A percentile compares a stretch with the other conserved stretches of the same genome.
phyloP scores from a whole-genome alignment of 495 filamentous ascomycete species.

The Halenospora varia region DNA sequence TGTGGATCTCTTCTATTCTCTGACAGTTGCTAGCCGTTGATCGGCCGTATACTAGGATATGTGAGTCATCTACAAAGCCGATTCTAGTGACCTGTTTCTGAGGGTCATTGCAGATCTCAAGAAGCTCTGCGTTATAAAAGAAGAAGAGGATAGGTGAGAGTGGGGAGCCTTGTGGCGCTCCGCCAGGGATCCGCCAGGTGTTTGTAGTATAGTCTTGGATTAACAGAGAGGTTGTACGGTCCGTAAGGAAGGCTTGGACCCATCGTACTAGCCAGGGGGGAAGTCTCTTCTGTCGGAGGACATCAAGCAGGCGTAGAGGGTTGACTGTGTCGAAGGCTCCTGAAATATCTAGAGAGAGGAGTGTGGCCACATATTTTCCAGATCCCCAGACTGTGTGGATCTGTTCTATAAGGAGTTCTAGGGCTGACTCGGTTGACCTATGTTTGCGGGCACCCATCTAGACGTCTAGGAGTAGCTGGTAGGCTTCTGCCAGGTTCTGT shows the following conservation, averaged over 20 bases:
- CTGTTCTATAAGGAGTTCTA: not conserved
- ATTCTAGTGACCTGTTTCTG: conserved; percentile 12
- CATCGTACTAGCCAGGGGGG: not conserved
- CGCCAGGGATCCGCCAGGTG: not conserved
- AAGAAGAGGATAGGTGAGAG: conserved; percentile 29
- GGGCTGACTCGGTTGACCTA: too few species aligned
- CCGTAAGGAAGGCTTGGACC: conserved; percentile 3
- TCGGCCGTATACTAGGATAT: conserved; percentile 19
- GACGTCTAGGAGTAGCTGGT: not conserved
- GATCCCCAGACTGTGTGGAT: not conserved
- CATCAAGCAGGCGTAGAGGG: not conserved
- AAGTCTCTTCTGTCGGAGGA: not conserved
- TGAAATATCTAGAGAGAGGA: not conserved
- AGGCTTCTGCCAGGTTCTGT: not conserved
- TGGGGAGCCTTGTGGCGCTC: conserved; percentile 24
- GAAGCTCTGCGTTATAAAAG: conserved; percentile 31
- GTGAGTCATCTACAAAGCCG: conserved; percentile 26
- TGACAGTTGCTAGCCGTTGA: conserved; percentile 19
- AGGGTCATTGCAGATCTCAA: conserved; percentile 12
- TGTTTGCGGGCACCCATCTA: not conserved
- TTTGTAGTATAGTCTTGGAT: not conserved
- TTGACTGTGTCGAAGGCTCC: not conserved
- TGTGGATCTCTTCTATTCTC: conserved; percentile 18
- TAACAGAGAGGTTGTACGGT: not conserved
- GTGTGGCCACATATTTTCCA: not conserved